Evolutionary conservation across 345 rosid genomes (phyloP), one percentile per base, ranked within the genome.

Genomic region (Hibiscus syriacus): DNA sequence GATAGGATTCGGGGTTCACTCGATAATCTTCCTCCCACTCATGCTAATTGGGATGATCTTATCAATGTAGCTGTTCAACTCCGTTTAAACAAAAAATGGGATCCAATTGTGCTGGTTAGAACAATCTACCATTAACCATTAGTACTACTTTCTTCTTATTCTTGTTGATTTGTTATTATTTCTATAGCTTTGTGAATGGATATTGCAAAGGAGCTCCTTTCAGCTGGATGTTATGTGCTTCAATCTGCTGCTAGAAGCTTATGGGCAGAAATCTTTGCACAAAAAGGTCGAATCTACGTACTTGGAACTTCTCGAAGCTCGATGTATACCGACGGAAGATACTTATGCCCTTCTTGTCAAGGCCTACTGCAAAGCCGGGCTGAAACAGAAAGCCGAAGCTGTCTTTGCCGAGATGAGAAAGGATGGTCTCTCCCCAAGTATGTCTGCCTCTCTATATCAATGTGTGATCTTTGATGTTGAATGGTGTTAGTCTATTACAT

Each of bases 171-270:
- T 72, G 46, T 1, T 6, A 38, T 46, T 48, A 16, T 17, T 76
- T 46, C 26, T 74, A 65, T 81, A 92, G 98, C 81, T 90, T 68
- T 84, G 93, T 78, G 89, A 88, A 71, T 92, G 97, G 98, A 80
- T 90, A 73, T 75, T 88, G 81, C 39, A 78, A 69, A 84, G 87
- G 74, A 88, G 98, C 87, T 84, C 92, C 58, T 92, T 87, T 82
- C 80, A 81, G 80, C 78, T 90, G 60, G 97, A 90, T 77, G 90
- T 92, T 14, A 81, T 92, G 61, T 84, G 88, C 79, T 90, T 82
- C 93, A 92, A 92, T 81, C 73, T 92, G 74, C 89, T 92, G 55
- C 87, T 92, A 69, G 98, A 92, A 71, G 89, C 93, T 23, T 90
- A 88, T n/a, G 97, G 96, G 50, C 87, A 76, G 67, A 85, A 86